These are phyloP conservation scores for Alternaria arborescens DNA, from an alignment of 2,329 filamentous ascomycete genomes.

Conservation along the genomic window DNA sequence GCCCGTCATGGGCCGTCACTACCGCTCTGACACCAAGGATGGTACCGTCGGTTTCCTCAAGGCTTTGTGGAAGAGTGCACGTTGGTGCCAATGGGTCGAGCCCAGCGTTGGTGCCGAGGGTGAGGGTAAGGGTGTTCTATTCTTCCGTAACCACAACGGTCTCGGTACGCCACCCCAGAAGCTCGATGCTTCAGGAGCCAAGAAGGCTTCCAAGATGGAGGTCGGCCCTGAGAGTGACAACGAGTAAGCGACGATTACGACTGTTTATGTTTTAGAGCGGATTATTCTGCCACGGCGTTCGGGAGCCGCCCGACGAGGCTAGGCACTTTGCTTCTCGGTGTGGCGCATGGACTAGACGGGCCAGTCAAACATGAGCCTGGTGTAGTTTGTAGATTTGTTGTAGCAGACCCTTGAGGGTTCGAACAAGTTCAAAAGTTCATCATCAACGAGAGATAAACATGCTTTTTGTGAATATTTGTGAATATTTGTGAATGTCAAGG, in stretches of 20 bases:
- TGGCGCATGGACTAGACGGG: constrained; percentile 26
- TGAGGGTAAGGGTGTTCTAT: constrained; percentile 83
- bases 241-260: constrained; percentile 34
- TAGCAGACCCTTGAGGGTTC: constrained; percentile 7
- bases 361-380: constrained; percentile 17
- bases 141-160: constrained; percentile 95
- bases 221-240: constrained; percentile 44
- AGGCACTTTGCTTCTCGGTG: constrained; percentile 22
- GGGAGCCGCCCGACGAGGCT: constrained; percentile 16
- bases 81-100: constrained; percentile 98
- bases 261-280: constrained; percentile 29
- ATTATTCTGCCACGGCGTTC: constrained; percentile 32
- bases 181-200: constrained; percentile 32
- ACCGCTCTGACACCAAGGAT: constrained; percentile 80
- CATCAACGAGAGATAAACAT: neutral
- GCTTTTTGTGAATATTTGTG: constrained; percentile 4
- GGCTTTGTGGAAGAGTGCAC: constrained; percentile 80
- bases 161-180: constrained; percentile 66
- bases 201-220: constrained; percentile 48
- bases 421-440: constrained; percentile 7
- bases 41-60: constrained; percentile 83
- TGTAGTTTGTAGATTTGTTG: constrained; percentile 25
- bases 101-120: constrained; percentile 82
- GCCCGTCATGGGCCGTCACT: constrained; percentile 93
- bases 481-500: constrained; percentile 1